A percentile compares a stretch with the other conserved stretches of the same genome.
Evolutionary conservation across 495 filamentous ascomycete genomes (phyloP).

Genomic region (Penicillium desertorum): DNA sequence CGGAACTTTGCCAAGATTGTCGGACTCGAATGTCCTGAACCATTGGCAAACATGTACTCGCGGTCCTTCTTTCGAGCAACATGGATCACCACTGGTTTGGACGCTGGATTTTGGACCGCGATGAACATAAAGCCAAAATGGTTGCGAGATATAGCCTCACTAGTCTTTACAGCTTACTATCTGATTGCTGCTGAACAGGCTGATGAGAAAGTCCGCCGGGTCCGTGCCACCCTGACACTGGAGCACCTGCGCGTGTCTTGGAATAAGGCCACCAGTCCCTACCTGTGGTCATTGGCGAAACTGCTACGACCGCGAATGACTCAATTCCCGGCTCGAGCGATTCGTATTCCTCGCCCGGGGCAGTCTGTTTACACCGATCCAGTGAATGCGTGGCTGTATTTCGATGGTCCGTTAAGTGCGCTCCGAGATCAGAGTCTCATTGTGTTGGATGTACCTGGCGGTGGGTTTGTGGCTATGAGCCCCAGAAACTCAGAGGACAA

Average conservation of each 20-base stretch:
- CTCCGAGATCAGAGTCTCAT: constrained; percentile 74
- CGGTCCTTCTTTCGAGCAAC: constrained; percentile 96
- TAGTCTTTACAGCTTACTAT: constrained; percentile 86
- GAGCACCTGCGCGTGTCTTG: constrained; percentile 92
- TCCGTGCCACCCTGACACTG: constrained; percentile 79
- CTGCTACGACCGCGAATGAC: constrained; percentile 77
- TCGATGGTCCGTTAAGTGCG: constrained; percentile 78
- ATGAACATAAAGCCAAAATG: constrained; percentile 86
- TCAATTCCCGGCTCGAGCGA: constrained; percentile 71
- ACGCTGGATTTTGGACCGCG: constrained; percentile 97
- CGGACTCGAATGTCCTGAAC: constrained; percentile 88
- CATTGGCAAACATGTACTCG: constrained; percentile 90
- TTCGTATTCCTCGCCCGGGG: constrained; percentile 77
- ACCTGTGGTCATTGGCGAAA: constrained; percentile 65
- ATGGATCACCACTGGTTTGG: constrained; percentile 92
- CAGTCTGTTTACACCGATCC: constrained; percentile 79
- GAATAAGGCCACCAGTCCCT: constrained; percentile 90
- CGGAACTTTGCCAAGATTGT: constrained; percentile 92
- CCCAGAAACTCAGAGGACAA: constrained; percentile 91
- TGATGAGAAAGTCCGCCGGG: constrained; percentile 94
- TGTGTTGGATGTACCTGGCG: constrained; percentile 90
- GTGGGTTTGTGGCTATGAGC: constrained; percentile 94
- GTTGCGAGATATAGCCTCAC: constrained; percentile 75
- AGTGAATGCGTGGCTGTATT: constrained; percentile 89
- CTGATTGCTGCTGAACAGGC: constrained; percentile 89